Conservation (phyloP, 2,329 filamentous ascomycete genomes). For the Endothia cerciana region DNA sequence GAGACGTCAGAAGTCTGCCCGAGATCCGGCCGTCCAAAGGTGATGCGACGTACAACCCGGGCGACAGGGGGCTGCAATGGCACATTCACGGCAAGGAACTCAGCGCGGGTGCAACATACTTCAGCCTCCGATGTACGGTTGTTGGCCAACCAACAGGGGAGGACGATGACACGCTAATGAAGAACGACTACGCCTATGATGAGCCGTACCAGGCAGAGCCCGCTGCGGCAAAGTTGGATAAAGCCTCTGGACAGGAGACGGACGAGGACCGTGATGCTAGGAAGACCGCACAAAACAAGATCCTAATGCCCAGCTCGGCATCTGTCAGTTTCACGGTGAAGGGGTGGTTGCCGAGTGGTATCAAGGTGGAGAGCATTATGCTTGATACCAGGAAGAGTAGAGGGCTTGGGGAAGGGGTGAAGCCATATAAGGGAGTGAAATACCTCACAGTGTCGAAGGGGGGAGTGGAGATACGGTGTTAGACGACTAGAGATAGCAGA, state of each 20-base stretch:
- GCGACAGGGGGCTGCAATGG: slow-evolving; percentile 79
- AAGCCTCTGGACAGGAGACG: slow-evolving; percentile 36
- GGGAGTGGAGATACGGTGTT: slow-evolving; percentile 67
- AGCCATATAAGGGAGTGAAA: slow-evolving; percentile 97
- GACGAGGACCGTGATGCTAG: slow-evolving; percentile 55
- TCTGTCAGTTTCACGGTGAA: slow-evolving; percentile 73
- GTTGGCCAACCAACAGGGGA: slow-evolving; percentile 62
- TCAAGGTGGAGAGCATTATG: slow-evolving; percentile 70
- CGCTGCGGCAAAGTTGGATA: slow-evolving; percentile 41
- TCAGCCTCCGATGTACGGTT: slow-evolving; percentile 79
- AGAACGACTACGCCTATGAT: slow-evolving; percentile 55
- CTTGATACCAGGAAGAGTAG: slow-evolving; percentile 79
- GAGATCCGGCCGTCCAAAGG: slow-evolving; percentile 82
- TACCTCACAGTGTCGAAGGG: slow-evolving; percentile 79
- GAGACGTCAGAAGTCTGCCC: slow-evolving; percentile 77
- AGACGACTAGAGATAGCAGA: slow-evolving; percentile 12
- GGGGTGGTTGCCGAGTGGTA: slow-evolving; percentile 69
- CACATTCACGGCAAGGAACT: slow-evolving; percentile 78
- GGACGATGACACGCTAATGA: slow-evolving; percentile 52
- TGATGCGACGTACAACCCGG: slow-evolving; percentile 79
- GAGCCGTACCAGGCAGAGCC: slow-evolving; percentile 59
- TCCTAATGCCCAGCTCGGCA: slow-evolving; percentile 79
- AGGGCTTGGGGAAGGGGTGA: slow-evolving; percentile 83
- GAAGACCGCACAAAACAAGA: slow-evolving; percentile 69
- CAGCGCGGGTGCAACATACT: slow-evolving; percentile 66